A percentile compares a stretch with the other conserved stretches of the same genome.
phyloP scores from a whole-genome alignment of 495 filamentous ascomycete species.

The Niebla homalea region DNA sequence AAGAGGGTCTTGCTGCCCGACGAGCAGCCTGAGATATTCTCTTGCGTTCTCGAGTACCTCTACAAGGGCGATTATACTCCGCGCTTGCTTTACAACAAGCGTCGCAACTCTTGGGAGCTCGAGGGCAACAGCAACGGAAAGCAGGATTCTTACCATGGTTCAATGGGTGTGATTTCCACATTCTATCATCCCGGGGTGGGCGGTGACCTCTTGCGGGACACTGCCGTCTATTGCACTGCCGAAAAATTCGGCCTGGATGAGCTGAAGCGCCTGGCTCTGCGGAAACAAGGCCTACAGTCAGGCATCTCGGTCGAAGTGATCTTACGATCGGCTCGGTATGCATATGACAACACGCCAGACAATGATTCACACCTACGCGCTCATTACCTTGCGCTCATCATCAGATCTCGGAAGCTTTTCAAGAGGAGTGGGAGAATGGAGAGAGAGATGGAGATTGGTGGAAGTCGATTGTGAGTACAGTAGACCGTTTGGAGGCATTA shows the following conservation, averaged over 20 bases:
- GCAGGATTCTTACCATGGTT: conserved; percentile 30
- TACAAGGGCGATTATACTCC: conserved; percentile 63
- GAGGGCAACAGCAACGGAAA: conserved; percentile 56
- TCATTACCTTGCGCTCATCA: conserved; percentile 88
- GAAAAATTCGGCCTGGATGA: conserved; percentile 75
- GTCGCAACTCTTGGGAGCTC: conserved; percentile 49
- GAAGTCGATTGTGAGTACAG: conserved; percentile 46
- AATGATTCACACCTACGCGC: conserved; percentile 79
- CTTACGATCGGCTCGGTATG: conserved; percentile 78
- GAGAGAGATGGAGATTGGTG: conserved; percentile 89
- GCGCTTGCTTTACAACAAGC: conserved; percentile 36
- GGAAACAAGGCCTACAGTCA: conserved; percentile 81
- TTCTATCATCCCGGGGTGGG: conserved; percentile 55
- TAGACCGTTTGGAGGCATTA: neutral
- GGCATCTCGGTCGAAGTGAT: conserved; percentile 80
- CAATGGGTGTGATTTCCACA: conserved; percentile 56
- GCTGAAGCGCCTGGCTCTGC: conserved; percentile 73
- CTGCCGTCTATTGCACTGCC: conserved; percentile 81
- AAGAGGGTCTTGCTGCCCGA: conserved; percentile 48
- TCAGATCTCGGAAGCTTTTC: conserved; percentile 84
- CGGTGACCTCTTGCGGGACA: conserved; percentile 71
- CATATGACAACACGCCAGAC: conserved; percentile 87
- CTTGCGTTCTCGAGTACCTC: conserved; percentile 54
- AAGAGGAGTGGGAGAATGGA: conserved; percentile 95
- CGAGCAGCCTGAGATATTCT: conserved; percentile 52